These are phyloP conservation scores for Fusarium sp. DNA, from an alignment of 2,329 filamentous ascomycete genomes.

Conservation along the genomic window DNA sequence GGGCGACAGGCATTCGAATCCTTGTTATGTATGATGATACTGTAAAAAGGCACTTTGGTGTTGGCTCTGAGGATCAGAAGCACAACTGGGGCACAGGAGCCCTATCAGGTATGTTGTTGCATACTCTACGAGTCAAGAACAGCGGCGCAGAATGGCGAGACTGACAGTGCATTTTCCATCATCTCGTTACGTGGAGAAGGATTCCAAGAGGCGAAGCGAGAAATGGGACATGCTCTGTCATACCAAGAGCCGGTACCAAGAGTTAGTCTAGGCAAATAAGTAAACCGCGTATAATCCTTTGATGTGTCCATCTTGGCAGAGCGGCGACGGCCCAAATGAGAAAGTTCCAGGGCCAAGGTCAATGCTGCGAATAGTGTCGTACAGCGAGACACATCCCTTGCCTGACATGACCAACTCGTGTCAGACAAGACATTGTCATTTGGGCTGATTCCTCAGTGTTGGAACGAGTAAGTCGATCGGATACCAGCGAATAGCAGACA, in stretches of 20 bases:
- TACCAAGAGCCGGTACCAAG: not conserved
- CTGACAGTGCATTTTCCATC: conserved; percentile 1
- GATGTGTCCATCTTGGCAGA: not conserved
- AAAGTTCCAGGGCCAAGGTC: not conserved
- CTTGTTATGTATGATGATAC: not conserved
- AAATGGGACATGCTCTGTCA: not conserved
- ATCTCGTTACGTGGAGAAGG: not conserved
- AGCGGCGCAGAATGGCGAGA: not conserved
- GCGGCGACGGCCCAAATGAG: not conserved
- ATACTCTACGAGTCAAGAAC: conserved; percentile 2
- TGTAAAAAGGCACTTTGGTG: not conserved
- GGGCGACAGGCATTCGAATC: not conserved
- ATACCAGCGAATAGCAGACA: not conserved
- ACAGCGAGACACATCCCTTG: conserved; percentile 16
- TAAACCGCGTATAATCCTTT: not conserved
- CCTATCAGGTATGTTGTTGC: conserved; percentile 5
- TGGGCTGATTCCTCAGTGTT: conserved; percentile 3
- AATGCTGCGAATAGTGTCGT: conserved; percentile 13
- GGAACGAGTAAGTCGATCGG: not conserved
- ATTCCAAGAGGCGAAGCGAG: not conserved
- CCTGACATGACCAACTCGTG: not conserved
- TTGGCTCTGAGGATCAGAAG: conserved; percentile 14
- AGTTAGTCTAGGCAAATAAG: not conserved
- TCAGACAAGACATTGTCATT: conserved; percentile 1
- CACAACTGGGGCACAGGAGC: conserved; percentile 22